These are phyloP conservation scores for Alternaria viburni DNA, from an alignment of 2,329 filamentous ascomycete species.

Conservation along the genomic window DNA sequence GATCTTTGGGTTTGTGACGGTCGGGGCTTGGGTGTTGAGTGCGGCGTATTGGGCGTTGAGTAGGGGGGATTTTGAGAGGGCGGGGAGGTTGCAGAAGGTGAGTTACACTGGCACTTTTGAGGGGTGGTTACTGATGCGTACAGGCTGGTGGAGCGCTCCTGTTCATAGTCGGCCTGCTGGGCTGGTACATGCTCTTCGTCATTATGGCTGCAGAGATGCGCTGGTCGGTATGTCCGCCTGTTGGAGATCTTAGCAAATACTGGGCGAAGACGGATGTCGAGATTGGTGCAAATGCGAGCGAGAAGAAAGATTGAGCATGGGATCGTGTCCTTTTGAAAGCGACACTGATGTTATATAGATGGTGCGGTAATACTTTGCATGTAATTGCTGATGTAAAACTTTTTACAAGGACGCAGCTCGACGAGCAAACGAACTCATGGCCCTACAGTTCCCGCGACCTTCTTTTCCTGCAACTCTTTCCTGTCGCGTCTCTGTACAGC, in stretches of 20 bases:
- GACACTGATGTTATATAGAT: not conserved
- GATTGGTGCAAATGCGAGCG: slow-evolving; percentile 29
- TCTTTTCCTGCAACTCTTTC: slow-evolving; percentile 30
- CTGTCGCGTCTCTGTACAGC: slow-evolving; percentile 36
- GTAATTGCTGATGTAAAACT: not conserved
- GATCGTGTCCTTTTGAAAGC: not conserved
- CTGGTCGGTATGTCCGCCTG: slow-evolving; percentile 56
- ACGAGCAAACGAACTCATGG: not conserved
- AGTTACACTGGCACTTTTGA: slow-evolving; percentile 1
- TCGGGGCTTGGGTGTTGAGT: slow-evolving; percentile 54
- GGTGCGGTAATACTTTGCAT: not conserved
- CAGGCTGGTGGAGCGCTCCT: slow-evolving; percentile 47
- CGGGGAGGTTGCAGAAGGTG: slow-evolving; percentile 56
- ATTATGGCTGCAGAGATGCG: slow-evolving; percentile 63
- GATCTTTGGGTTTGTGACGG: slow-evolving; percentile 58
- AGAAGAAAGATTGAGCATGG: slow-evolving; percentile 32
- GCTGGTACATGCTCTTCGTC: slow-evolving; percentile 62
- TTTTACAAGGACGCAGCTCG: not conserved
- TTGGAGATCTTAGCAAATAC: slow-evolving; percentile 59
- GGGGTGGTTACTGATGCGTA: not conserved
- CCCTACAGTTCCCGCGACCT: not conserved
- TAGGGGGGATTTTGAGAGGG: slow-evolving; percentile 52
- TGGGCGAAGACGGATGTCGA: slow-evolving; percentile 49
- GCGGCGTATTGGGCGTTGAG: slow-evolving; percentile 59
- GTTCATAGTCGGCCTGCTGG: slow-evolving; percentile 56